Evolutionary conservation across 2,329 filamentous ascomycete genomes (phyloP), one percentile per base, ranked within the genome.

Genomic region (Xylaria sp.): DNA sequence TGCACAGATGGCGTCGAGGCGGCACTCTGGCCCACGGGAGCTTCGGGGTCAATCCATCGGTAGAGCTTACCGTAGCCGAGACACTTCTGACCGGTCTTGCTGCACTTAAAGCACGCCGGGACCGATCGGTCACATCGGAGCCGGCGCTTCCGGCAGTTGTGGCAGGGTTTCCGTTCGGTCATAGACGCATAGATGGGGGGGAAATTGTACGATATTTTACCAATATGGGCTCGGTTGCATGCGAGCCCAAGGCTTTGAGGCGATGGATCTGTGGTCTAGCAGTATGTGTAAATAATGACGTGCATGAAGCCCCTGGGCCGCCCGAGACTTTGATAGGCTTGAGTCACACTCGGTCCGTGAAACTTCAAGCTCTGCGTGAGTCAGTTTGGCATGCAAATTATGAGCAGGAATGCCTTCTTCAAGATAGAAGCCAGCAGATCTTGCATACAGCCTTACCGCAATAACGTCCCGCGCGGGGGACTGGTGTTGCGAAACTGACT

Each of bases 11-110:
- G 19, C 7, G 29, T 41, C 31, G 52, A 53, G 29, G 66, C 58
- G 13, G 57, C 44, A 19, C 60, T 57, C 41, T 65, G 62, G 11
- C 82, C 81, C 10, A 79, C 76, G 44, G 80, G 76, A 46, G 83
- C 81, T 59, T 83, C 80, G 54, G 80, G 80, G 59, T 81, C 77
- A 55, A 85, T 83, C 85, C 86, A 89, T 60, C 85, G 80, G 66
- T 87, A 83, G 47, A 87, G 74, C 69, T 82, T 83, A 62, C 83
- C 85, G 73, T 88, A 88, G 38, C 86, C 86, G 63, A 86, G 81
- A 76, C 86, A 89, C 67, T 84, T 79, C 71, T 84, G 78, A 27
- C 84, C 84, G 41, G 81, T 78, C 67, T 77, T 78, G 55, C 77
- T 74, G 72, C 86, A 88, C 76, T 88, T 88, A 68, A 83, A 80